These are phyloP conservation scores for Dactylellina cionopaga DNA, from an alignment of 2,329 filamentous ascomycete species.

Conservation along the genomic window DNA sequence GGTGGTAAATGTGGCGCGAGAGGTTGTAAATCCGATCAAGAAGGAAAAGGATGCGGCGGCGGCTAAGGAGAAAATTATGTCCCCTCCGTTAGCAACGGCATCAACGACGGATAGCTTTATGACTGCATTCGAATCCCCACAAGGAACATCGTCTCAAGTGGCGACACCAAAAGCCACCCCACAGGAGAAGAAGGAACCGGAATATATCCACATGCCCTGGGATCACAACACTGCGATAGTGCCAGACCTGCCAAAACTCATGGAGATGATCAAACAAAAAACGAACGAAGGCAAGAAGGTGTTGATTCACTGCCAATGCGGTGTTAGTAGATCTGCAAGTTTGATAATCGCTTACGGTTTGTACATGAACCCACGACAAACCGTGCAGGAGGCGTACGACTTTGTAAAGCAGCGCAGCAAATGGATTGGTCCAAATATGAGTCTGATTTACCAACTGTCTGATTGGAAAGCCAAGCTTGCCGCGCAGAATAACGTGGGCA, in stretches of 20 bases:
- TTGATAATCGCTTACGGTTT: constrained; percentile 86
- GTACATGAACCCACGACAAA: constrained; percentile 79
- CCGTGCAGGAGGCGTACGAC: constrained; percentile 84
- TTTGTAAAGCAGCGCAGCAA: constrained; percentile 80
- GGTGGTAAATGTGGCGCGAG: constrained; percentile 83
- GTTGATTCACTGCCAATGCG: constrained; percentile 85
- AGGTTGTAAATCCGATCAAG: constrained; percentile 79
- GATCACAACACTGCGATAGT: constrained; percentile 89
- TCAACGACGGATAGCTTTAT: constrained; percentile 69
- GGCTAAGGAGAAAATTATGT: constrained; percentile 60
- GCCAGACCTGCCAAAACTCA: constrained; percentile 77
- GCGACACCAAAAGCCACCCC: constrained; percentile 68
- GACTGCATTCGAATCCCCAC: constrained; percentile 70
- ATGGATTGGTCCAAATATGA: constrained; percentile 94
- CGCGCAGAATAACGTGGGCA: constrained; percentile 52
- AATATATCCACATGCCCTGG: constrained; percentile 89
- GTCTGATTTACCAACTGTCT: constrained; percentile 81
- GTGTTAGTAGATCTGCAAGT: constrained; percentile 84
- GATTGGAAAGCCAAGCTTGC: constrained; percentile 57
- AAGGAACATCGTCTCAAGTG: constrained; percentile 62
- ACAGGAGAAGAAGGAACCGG: constrained; percentile 68
- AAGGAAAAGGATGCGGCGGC: constrained; percentile 44
- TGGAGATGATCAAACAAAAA: constrained; percentile 78
- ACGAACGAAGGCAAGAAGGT: constrained; percentile 79
- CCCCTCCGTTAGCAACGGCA: constrained; percentile 68